These are phyloP conservation scores for Xylariaceae sp. DNA, from an alignment of 2,329 filamentous ascomycete genomes.

Conservation along the genomic window DNA sequence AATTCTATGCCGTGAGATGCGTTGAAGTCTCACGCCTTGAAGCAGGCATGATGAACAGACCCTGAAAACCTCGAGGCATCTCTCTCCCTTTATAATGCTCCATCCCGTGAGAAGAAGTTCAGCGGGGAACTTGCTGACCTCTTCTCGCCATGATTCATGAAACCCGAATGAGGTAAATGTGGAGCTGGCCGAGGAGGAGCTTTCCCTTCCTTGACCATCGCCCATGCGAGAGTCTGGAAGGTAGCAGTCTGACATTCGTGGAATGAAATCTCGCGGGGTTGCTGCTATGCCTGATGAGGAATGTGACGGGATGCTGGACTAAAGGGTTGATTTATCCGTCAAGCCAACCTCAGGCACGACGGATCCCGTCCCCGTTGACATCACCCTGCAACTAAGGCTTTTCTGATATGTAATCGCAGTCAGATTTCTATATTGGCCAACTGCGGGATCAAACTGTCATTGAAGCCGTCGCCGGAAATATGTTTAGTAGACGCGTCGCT, in stretches of 20 bases:
- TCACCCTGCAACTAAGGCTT: too few species aligned
- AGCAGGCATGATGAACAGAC: background rate
- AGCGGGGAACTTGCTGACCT: background rate
- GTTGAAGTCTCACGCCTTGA: background rate
- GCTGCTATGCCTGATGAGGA: background rate
- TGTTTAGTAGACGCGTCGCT: too few species aligned
- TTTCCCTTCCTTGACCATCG: constrained; percentile 1
- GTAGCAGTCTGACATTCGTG: constrained; percentile 1
- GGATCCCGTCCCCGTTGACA: background rate
- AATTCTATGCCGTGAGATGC: background rate
- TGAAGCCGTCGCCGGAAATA: too few species aligned
- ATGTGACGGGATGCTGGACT: background rate
- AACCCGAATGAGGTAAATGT: background rate
- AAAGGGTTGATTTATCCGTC: background rate
- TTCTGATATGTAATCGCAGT: too few species aligned
- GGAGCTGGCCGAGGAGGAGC: background rate
- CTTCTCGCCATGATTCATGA: background rate
- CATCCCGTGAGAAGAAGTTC: background rate
- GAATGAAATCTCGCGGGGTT: constrained; percentile 2
- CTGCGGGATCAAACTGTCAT: too few species aligned
- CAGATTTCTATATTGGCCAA: too few species aligned
- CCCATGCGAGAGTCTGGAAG: background rate
- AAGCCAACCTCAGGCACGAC: background rate
- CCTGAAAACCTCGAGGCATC: background rate
- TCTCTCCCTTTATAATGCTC: background rate